These are phyloP conservation scores for Hebeloma cylindrosporum DNA, from an alignment of 768 basidiomycete species.

Conservation along the genomic window DNA sequence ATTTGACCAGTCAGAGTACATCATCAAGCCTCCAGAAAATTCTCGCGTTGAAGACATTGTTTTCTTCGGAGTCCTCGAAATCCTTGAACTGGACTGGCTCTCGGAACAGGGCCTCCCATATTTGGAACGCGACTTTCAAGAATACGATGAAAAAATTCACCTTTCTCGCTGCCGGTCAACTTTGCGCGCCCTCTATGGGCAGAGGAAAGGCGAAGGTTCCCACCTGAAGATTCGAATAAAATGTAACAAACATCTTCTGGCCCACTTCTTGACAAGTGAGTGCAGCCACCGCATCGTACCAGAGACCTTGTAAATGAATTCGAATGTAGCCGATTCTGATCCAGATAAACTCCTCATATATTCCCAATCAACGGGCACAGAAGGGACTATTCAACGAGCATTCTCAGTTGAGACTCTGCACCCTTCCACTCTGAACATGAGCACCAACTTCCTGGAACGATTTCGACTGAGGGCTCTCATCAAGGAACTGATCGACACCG, in stretches of 20 bases:
- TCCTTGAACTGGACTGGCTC: slow-evolving; percentile 49
- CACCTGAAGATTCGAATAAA: slow-evolving; percentile 17
- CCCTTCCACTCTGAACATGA: slow-evolving; percentile 37
- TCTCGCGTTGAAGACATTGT: slow-evolving; percentile 29
- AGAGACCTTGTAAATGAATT: not conserved
- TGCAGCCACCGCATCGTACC: not conserved
- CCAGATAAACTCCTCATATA: slow-evolving; percentile 19
- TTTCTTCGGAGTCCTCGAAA: slow-evolving; percentile 52
- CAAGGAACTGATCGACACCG: slow-evolving; percentile 38
- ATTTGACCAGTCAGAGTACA: slow-evolving; percentile 48
- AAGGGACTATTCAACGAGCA: slow-evolving; percentile 27
- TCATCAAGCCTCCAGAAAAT: slow-evolving; percentile 26
- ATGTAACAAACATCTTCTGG: slow-evolving; percentile 19
- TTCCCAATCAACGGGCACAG: slow-evolving; percentile 9
- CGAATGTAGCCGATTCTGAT: slow-evolving; percentile 18
- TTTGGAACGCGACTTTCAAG: slow-evolving; percentile 45
- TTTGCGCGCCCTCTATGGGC: slow-evolving; percentile 41
- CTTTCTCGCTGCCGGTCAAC: slow-evolving; percentile 20
- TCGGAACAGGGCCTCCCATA: slow-evolving; percentile 41
- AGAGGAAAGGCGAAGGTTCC: slow-evolving; percentile 18
- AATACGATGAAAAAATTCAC: slow-evolving; percentile 34
- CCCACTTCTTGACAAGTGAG: slow-evolving; percentile 26
- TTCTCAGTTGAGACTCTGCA: slow-evolving; percentile 51
- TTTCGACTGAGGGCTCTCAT: slow-evolving; percentile 51
- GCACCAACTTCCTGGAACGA: slow-evolving; percentile 51